phyloP scores from a whole-genome alignment of 371 early-diverging fungal genomes.

The Lichtheimia corymbifera region DNA sequence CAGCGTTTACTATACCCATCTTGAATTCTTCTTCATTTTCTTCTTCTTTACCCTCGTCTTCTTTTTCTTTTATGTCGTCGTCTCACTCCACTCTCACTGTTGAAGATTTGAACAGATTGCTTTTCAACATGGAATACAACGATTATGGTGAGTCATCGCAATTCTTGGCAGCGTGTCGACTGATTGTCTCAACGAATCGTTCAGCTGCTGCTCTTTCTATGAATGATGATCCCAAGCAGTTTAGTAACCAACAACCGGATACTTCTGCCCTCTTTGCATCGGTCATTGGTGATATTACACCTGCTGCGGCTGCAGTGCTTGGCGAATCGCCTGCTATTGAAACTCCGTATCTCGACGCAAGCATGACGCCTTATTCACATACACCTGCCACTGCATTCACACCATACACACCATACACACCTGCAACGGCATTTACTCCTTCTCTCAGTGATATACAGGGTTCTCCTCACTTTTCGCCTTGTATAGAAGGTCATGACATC shows the following conservation, averaged over 20 bases:
- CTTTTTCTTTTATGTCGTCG: not conserved
- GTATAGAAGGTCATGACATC: constrained; percentile 22
- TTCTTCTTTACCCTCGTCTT: not conserved
- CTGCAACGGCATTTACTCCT: constrained; percentile 36
- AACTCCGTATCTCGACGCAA: constrained; percentile 36
- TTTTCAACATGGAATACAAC: constrained; percentile 14
- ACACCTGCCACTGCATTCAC: constrained; percentile 14
- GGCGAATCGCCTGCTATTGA: constrained; percentile 31
- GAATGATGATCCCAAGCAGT: constrained; percentile 5
- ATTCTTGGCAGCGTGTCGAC: constrained; percentile 19
- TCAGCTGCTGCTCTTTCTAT: constrained; percentile 16
- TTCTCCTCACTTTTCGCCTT: constrained; percentile 27
- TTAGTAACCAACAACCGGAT: not conserved
- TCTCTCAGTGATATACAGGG: constrained; percentile 22
- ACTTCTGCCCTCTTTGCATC: constrained; percentile 10
- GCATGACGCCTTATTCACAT: constrained; percentile 18
- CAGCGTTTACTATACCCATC: not conserved
- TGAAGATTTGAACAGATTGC: constrained; percentile 18
- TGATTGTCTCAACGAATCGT: constrained; percentile 17
- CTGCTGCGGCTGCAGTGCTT: constrained; percentile 23
- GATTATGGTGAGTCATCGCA: constrained; percentile 22
- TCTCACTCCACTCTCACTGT: constrained; percentile 9
- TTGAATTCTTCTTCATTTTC: not conserved
- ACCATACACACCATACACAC: constrained; percentile 38
- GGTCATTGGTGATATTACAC: constrained; percentile 22